These are phyloP conservation scores for Exophiala xenobiotica DNA, from an alignment of 2,329 filamentous ascomycete genomes.

Conservation along the genomic window DNA sequence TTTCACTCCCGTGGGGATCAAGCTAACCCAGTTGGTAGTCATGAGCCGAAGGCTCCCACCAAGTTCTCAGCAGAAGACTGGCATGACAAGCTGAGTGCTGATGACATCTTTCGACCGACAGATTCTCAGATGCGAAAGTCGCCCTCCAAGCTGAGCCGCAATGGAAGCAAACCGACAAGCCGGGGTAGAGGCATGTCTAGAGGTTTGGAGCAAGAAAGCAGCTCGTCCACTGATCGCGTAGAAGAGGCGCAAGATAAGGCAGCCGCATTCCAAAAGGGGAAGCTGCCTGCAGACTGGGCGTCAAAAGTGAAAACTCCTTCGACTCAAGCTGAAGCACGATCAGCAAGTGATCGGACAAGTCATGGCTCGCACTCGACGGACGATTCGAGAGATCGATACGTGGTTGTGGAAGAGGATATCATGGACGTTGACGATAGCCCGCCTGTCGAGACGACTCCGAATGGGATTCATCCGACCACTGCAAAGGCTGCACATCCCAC, in stretches of 20 bases:
- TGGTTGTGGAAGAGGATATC: slow-evolving; percentile 36
- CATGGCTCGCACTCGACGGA: slow-evolving; percentile 6
- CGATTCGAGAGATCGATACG: slow-evolving; percentile 19
- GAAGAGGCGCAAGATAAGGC: slow-evolving; percentile 16
- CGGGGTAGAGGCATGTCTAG: slow-evolving; percentile 21
- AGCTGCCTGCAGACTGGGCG: slow-evolving; percentile 25
- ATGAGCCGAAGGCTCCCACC: slow-evolving; percentile 33
- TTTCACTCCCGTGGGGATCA: background rate
- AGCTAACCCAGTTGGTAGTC: slow-evolving; percentile 17
- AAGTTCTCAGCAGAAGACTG: slow-evolving; percentile 45
- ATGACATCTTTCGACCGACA: slow-evolving; percentile 39
- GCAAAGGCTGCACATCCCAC: background rate
- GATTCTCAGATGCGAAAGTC: slow-evolving; percentile 32
- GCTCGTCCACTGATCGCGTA: slow-evolving; percentile 20
- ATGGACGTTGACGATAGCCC: slow-evolving; percentile 49
- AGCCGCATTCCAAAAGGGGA: slow-evolving; percentile 25
- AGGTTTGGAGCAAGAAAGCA: slow-evolving; percentile 10
- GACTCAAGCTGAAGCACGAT: background rate
- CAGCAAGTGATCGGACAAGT: background rate
- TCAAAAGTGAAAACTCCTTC: slow-evolving; percentile 9
- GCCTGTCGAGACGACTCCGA: slow-evolving; percentile 21
- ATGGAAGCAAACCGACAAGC: slow-evolving; percentile 20
- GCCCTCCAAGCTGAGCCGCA: slow-evolving; percentile 23
- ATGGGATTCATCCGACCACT: slow-evolving; percentile 4
- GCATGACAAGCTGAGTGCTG: slow-evolving; percentile 38